Evolutionary conservation across 129 eudicot species (phyloP).

Genomic region (Chrysanthemum lavandulifolium): DNA sequence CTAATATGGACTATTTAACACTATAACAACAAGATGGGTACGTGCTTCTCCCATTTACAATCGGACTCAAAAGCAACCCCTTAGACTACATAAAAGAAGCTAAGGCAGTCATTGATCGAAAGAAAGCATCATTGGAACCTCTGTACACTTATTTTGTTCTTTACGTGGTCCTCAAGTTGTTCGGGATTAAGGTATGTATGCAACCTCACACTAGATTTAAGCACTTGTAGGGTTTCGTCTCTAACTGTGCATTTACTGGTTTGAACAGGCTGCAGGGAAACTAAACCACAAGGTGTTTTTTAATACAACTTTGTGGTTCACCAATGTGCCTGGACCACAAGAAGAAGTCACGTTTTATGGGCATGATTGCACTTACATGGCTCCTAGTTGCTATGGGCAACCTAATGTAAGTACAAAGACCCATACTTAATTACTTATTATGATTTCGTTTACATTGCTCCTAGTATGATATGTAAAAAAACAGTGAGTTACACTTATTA

Average conservation of each 20-base stretch:
- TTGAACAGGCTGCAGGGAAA: slow-evolving; percentile 45
- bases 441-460: too few relatives aligned
- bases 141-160: slow-evolving; percentile 33
- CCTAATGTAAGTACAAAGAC: slow-evolving; percentile 38
- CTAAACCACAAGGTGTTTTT: slow-evolving; percentile 41
- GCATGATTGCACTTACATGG: slow-evolving; percentile 37
- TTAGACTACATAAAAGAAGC: slow-evolving; percentile 44
- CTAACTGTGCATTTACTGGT: neutral
- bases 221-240: neutral
- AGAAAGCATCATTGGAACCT: slow-evolving; percentile 49
- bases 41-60: slow-evolving; percentile 46
- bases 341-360: slow-evolving; percentile 48
- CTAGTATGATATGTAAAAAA: too few relatives aligned
- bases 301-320: slow-evolving; percentile 47
- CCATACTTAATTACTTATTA: too few relatives aligned
- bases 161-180: slow-evolving; percentile 36
- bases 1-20: too few relatives aligned
- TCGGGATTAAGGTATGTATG: slow-evolving; percentile 45
- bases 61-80: slow-evolving; percentile 35
- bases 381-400: slow-evolving; percentile 53
- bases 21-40: slow-evolving; percentile 39
- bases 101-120: slow-evolving; percentile 42
- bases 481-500: neutral
- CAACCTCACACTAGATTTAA: neutral
- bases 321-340: slow-evolving; percentile 50